Percentiles rank a stretch among this genome's conserved stretches.
These are phyloP conservation scores for Boletus subcaerulescens DNA, from an alignment of 768 basidiomycete genomes.

Conservation along the genomic window DNA sequence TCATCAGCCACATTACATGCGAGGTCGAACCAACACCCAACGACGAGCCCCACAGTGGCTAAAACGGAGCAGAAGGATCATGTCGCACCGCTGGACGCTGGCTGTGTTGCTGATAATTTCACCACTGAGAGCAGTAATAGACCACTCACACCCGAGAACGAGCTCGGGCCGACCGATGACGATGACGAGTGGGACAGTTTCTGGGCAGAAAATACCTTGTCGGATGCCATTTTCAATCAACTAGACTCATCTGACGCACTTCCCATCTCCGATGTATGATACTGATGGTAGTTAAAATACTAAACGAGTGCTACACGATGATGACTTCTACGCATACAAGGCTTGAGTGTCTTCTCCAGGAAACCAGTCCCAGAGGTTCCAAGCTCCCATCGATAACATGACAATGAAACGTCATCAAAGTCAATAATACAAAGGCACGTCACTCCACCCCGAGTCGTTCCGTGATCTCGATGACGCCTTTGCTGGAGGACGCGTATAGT, in stretches of 20 bases:
- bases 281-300: not conserved
- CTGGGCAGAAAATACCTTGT: conserved; percentile 42
- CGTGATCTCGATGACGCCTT: conserved; percentile 5
- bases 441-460: conserved; percentile 21
- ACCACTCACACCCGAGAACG: conserved; percentile 24
- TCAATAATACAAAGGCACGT: conserved; percentile 20
- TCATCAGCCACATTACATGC: conserved; percentile 1
- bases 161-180: conserved; percentile 16
- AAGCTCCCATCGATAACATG: not conserved
- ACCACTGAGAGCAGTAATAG: conserved; percentile 10
- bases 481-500: conserved; percentile 12
- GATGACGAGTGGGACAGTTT: conserved; percentile 50
- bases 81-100: conserved; percentile 37
- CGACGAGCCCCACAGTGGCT: conserved; percentile 3
- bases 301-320: conserved; percentile 4
- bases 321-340: not conserved
- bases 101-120: conserved; percentile 29
- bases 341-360: not conserved
- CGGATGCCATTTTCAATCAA: conserved; percentile 36
- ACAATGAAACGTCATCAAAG: not conserved
- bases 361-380: conserved; percentile 15
- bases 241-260: conserved; percentile 6
- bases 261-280: conserved; percentile 15
- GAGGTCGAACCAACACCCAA: conserved; percentile 3
- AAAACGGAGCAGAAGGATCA: conserved; percentile 11